Evolutionary conservation across 805 yeast species (phyloP), one percentile per base, ranked within the genome.

Genomic region (Teunomyces stri): DNA sequence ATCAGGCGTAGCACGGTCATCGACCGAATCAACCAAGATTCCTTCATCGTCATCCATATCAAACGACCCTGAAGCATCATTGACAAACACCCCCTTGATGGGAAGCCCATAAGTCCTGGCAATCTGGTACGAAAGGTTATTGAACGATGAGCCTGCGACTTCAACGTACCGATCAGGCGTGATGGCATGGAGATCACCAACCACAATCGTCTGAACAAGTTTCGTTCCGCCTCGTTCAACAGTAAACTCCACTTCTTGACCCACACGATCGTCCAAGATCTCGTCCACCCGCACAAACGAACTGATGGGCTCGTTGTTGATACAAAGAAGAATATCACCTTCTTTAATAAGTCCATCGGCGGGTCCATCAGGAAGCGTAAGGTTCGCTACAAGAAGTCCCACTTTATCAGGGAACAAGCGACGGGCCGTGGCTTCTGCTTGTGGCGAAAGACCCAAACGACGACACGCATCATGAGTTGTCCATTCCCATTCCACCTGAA

Each of bases 381-480:
- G 77, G 47, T 87, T 89, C 1, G 95, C 95, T 2, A 90, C 96
- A 20, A 90, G 71, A 52, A 90, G 68, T 16, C 97, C 97, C 44
- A 86, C 88, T 35, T 82, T 76, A 36, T 76, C 78, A 4, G 96
- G 96, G 61, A 85, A 87, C 42, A 66, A 59, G 35, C 75, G 68
- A 59, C 97, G 81, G 36, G 91, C 87, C 46, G 63, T 65, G 30
- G 79, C 75, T 60, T 90, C 97, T 7, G 86, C 84, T 37, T 82
- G 92, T 1, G 80, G 69, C 2, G 89, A 81, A 43, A 91, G 74
- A 0, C 97, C 97, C 48, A 91, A 74, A 57, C 97, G 78, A 58
- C 87, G 79, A 70, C 97, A 91, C 65, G 88, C 95, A 58, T 91
- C 97, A 59, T 79, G 91, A 0, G 97, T 96, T 58, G 83, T 85